These are phyloP conservation scores for Seiridium unicorne DNA, from an alignment of 2,329 filamentous ascomycete genomes.

Conservation along the genomic window DNA sequence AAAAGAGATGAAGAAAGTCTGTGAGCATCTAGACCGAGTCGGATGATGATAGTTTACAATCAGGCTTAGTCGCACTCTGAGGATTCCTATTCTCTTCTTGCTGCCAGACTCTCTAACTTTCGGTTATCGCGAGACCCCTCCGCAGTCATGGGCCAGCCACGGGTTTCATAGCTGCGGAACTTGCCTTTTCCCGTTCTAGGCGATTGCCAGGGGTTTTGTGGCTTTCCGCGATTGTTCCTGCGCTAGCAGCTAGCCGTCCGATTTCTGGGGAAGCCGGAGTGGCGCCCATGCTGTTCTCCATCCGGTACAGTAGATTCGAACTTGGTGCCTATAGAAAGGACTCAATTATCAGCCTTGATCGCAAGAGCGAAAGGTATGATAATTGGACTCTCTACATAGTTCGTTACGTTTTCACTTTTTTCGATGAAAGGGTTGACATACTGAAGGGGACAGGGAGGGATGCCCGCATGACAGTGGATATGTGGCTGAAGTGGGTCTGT, in stretches of 20 bases:
- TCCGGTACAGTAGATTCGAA: too few species aligned
- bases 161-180: background rate
- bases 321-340: too few species aligned
- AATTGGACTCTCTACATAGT: too few species aligned
- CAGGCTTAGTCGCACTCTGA: background rate
- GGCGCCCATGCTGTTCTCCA: background rate
- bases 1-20: background rate
- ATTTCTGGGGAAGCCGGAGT: background rate
- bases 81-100: too few species aligned
- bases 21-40: background rate
- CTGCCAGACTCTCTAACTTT: too few species aligned
- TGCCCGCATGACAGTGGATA: too few species aligned
- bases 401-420: too few species aligned
- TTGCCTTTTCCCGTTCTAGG: background rate
- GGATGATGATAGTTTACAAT: background rate
- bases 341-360: too few species aligned
- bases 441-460: too few species aligned
- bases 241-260: background rate
- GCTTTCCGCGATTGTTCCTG: slow-evolving; percentile 1
- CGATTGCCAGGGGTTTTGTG: background rate
- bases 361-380: too few species aligned
- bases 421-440: too few species aligned
- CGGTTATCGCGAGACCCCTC: background rate
- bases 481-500: too few species aligned
- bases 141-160: background rate